phyloP scores from a whole-genome alignment of 345 rosid species.

The Sapria himalayana region DNA sequence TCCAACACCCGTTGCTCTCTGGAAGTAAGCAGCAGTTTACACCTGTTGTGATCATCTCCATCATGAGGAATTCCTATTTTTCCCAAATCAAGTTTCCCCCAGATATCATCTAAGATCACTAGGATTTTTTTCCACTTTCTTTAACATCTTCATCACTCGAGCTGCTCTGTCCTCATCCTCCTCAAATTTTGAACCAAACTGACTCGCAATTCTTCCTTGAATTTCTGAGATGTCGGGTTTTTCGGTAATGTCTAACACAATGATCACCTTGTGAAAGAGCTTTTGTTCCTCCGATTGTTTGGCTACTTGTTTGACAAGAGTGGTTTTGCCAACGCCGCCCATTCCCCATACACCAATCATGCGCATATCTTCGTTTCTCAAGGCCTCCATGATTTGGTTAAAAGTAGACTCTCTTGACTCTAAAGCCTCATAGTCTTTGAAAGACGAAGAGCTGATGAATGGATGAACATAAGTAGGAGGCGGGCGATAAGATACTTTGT shows the following conservation, averaged over 20 bases:
- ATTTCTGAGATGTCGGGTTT: background rate
- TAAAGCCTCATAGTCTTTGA: background rate
- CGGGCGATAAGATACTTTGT: background rate
- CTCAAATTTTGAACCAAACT: background rate
- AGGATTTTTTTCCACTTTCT: background rate
- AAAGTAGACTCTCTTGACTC: background rate
- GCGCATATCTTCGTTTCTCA: background rate
- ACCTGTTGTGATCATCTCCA: background rate
- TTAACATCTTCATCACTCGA: background rate
- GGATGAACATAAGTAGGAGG: background rate
- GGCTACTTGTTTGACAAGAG: background rate
- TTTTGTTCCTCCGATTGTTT: background rate
- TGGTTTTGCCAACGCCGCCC: background rate
- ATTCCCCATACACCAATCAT: background rate
- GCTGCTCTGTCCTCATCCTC: background rate
- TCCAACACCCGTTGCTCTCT: background rate
- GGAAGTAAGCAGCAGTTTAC: conserved; percentile 1
- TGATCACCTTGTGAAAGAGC: background rate
- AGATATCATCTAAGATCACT: background rate
- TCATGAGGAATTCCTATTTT: background rate
- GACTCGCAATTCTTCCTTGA: background rate
- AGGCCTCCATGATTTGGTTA: background rate
- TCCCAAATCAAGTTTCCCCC: background rate
- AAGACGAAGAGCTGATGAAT: background rate
- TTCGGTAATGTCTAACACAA: background rate